Evolutionary conservation across 106 monocot genomes (phyloP).

Genomic region (Chionographis japonica): DNA sequence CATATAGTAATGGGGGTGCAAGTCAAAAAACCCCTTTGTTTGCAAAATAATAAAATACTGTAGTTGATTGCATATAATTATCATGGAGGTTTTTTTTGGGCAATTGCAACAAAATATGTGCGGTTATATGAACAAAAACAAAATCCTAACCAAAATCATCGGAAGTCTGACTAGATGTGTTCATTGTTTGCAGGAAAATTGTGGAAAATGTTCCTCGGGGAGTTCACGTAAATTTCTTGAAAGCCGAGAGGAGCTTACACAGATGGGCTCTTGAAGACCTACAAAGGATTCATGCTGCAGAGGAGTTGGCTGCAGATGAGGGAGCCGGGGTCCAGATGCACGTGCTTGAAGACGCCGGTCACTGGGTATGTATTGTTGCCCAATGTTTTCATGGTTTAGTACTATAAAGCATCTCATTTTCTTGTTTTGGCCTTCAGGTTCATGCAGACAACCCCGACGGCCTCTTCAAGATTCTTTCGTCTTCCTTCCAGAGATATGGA

Average conservation of each 20-base stretch:
- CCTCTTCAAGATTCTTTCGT: constrained; percentile 49
- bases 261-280: constrained; percentile 99
- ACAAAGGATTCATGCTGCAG: constrained; percentile 90
- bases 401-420: background rate
- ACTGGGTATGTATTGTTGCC: constrained; percentile 55
- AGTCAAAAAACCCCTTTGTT: too few species aligned
- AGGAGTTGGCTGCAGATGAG: constrained; percentile 83
- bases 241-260: constrained; percentile 95
- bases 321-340: constrained; percentile 96
- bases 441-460: constrained; percentile 72
- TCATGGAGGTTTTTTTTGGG: too few species aligned
- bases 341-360: constrained; percentile 95
- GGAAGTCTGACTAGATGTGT: too few species aligned
- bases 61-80: too few species aligned
- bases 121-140: too few species aligned
- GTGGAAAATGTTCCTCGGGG: constrained; percentile 94
- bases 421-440: constrained; percentile 31
- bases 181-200: constrained; percentile 49
- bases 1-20: too few species aligned
- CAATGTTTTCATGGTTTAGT: background rate
- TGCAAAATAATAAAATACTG: too few species aligned
- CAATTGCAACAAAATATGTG: too few species aligned
- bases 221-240: constrained; percentile 90
- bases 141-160: too few species aligned
- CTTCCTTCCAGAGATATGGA: constrained; percentile 34